These are phyloP conservation scores for Exophiala alcalophila DNA, from an alignment of 2,329 filamentous ascomycete species.

Conservation along the genomic window DNA sequence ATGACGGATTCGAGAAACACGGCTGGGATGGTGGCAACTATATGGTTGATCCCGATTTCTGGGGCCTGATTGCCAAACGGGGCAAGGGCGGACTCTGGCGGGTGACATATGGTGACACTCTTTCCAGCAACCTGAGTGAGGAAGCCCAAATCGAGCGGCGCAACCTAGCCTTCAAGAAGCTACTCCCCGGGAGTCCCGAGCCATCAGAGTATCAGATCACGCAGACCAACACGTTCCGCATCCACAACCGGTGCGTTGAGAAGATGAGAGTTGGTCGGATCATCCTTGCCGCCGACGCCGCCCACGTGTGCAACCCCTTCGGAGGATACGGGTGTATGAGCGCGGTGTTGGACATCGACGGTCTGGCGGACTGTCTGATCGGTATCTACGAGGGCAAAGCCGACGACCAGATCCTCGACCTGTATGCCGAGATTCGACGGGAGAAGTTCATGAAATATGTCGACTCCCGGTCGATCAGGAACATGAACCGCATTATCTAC, in stretches of 20 bases:
- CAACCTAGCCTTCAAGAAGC: constrained; percentile 53
- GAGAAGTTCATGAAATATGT: constrained; percentile 40
- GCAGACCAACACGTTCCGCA: constrained; percentile 58
- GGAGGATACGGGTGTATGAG: constrained; percentile 43
- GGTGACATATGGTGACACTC: constrained; percentile 62
- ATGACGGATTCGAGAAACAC: constrained; percentile 22
- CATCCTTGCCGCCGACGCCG: constrained; percentile 59
- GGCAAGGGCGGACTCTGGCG: constrained; percentile 59
- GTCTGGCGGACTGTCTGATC: constrained; percentile 57
- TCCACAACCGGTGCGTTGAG: constrained; percentile 60
- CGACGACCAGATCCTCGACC: constrained; percentile 42
- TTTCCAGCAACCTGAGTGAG: constrained; percentile 48
- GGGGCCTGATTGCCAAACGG: constrained; percentile 61
- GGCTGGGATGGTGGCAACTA: constrained; percentile 39
- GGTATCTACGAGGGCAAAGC: constrained; percentile 41
- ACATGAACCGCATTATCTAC: constrained; percentile 37
- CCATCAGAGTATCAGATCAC: constrained; percentile 56
- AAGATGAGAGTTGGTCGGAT: constrained; percentile 57
- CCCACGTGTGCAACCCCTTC: constrained; percentile 41
- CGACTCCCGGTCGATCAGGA: constrained; percentile 41
- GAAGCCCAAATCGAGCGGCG: constrained; percentile 55
- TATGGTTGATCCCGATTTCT: constrained; percentile 61
- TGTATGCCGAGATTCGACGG: constrained; percentile 40
- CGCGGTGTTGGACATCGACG: constrained; percentile 61
- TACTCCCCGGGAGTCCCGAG: constrained; percentile 59